These are phyloP conservation scores for Gautieria morchelliformis DNA, from an alignment of 768 basidiomycete species.

Conservation along the genomic window DNA sequence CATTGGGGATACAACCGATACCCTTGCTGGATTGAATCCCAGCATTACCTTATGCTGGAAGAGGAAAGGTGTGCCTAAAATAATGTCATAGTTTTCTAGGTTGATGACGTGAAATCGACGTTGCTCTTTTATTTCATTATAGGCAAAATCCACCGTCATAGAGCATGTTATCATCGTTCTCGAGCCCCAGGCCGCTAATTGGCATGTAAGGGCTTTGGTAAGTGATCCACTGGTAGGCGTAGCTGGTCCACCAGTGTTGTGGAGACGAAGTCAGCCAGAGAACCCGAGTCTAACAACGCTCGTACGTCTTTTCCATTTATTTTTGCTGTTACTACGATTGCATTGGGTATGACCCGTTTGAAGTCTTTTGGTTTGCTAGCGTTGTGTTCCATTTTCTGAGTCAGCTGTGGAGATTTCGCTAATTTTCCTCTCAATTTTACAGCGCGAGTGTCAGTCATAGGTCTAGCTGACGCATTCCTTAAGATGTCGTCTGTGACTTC, in stretches of 20 bases:
- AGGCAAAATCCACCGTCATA: constrained; percentile 19
- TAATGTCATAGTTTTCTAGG: constrained; percentile 28
- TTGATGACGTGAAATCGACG: constrained; percentile 30
- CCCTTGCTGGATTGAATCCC: background rate
- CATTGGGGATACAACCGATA: background rate
- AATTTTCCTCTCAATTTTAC: too few relatives aligned
- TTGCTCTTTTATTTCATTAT: constrained; percentile 24
- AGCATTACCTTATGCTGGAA: constrained; percentile 5
- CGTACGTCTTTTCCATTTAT: constrained; percentile 9
- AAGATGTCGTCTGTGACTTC: too few relatives aligned
- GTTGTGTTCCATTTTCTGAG: background rate
- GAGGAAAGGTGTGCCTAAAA: constrained; percentile 23
- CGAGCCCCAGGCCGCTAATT: constrained; percentile 35
- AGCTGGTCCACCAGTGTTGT: constrained; percentile 20
- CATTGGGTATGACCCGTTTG: background rate
- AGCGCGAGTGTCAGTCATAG: too few relatives aligned
- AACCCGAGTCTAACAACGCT: constrained; percentile 12
- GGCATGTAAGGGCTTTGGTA: constrained; percentile 26
- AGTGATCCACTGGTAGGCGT: constrained; percentile 13
- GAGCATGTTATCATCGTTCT: constrained; percentile 25
- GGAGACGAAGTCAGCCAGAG: constrained; percentile 14
- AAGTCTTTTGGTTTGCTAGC: background rate
- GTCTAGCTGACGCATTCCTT: too few relatives aligned
- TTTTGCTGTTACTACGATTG: background rate
- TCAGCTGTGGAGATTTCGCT: too few relatives aligned